phyloP scores from a whole-genome alignment of 805 yeast species.

The Metschnikowia baotianmanensis region DNA sequence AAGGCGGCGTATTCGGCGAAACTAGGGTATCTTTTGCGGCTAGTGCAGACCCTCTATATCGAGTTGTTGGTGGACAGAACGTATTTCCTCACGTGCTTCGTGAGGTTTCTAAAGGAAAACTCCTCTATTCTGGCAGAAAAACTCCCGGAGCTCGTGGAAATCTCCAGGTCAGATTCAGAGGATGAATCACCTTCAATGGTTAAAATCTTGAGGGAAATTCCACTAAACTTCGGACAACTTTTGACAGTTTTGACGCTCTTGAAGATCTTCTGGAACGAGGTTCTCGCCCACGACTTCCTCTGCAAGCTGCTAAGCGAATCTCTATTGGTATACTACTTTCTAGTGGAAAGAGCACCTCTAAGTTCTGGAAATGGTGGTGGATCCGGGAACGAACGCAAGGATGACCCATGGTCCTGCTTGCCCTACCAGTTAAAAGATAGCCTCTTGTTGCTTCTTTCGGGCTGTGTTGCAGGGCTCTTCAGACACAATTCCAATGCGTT shows the following conservation, averaged over 20 bases:
- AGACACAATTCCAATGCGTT: slow-evolving; percentile 56
- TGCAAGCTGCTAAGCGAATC: slow-evolving; percentile 65
- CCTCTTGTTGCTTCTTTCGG: slow-evolving; percentile 28
- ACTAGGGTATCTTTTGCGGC: slow-evolving; percentile 57
- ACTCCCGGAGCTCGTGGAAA: slow-evolving; percentile 24
- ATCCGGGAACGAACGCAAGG: no score
- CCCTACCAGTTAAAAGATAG: slow-evolving; percentile 23
- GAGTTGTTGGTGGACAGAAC: slow-evolving; percentile 65
- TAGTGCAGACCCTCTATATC: slow-evolving; percentile 63
- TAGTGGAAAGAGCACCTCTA: slow-evolving; percentile 34
- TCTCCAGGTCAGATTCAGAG: slow-evolving; percentile 18
- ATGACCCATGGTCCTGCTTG: no score
- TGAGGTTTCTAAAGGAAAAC: slow-evolving; percentile 46
- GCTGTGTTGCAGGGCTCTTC: slow-evolving; percentile 40
- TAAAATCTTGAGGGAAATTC: slow-evolving; percentile 2
- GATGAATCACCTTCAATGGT: slow-evolving; percentile 20
- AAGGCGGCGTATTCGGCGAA: slow-evolving; percentile 45
- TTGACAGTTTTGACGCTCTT: slow-evolving; percentile 46
- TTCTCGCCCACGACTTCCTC: slow-evolving; percentile 52
- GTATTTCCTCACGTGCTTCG: slow-evolving; percentile 61
- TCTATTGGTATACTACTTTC: slow-evolving; percentile 48
- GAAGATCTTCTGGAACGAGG: slow-evolving; percentile 69
- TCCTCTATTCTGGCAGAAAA: slow-evolving; percentile 30
- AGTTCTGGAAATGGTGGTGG: no score
- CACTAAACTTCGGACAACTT: slow-evolving; percentile 35